These are phyloP conservation scores for Helicosporidium sp. DNA, from an alignment of 139 green algal genomes.

Conservation along the genomic window DNA sequence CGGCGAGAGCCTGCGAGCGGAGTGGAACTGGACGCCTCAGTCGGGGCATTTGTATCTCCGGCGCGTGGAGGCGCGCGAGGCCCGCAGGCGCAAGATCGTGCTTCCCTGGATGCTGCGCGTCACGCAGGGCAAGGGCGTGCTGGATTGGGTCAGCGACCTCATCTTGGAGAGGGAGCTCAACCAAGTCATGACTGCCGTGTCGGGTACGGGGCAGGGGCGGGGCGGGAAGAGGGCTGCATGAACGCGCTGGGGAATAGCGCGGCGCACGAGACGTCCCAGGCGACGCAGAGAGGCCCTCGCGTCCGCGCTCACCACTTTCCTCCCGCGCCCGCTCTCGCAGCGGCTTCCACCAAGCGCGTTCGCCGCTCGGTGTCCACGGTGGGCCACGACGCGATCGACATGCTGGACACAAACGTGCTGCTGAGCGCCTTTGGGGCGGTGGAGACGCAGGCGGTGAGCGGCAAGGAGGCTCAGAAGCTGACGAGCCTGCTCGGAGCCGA, in stretches of 20 bases:
- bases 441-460: neutral
- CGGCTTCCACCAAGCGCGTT: neutral
- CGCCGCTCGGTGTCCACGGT: neutral
- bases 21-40: slow-evolving; percentile 6
- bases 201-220: too few relatives aligned
- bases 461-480: neutral
- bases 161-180: too few relatives aligned
- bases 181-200: too few relatives aligned
- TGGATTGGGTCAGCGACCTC: too few relatives aligned
- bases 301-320: too few relatives aligned
- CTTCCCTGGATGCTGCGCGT: too few relatives aligned
- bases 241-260: too few relatives aligned
- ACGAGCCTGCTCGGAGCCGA: neutral
- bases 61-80: neutral
- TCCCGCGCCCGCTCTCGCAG: neutral
- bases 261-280: too few relatives aligned
- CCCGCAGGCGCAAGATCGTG: too few relatives aligned
- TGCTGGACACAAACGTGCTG: neutral
- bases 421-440: neutral
- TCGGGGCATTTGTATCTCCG: neutral
- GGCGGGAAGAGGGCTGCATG: too few relatives aligned
- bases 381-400: neutral
- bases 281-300: too few relatives aligned
- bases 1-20: slow-evolving; percentile 1
- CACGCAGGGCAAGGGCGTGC: too few relatives aligned